Conservation (phyloP, 352 stramenopile genomes). For the Phytophthora crassamura region DNA sequence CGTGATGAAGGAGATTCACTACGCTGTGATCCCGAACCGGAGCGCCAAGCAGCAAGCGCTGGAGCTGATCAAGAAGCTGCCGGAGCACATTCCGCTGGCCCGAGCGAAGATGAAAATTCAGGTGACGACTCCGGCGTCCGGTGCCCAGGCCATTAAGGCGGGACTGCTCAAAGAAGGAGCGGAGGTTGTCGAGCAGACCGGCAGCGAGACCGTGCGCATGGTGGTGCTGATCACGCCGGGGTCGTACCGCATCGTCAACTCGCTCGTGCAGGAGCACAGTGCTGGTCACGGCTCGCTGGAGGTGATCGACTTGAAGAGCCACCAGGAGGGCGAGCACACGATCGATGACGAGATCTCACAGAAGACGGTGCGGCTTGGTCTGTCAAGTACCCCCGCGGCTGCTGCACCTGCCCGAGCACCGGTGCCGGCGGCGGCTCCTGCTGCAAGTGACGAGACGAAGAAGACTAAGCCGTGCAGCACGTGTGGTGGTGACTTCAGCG, state of each 20-base stretch:
- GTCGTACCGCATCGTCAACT: conserved; percentile 78
- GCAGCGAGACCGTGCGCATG: conserved; percentile 62
- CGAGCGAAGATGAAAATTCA: conserved; percentile 97
- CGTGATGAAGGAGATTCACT: conserved; percentile 97
- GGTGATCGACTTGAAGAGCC: conserved; percentile 94
- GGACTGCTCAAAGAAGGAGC: conserved; percentile 68
- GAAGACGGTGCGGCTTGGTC: conserved; percentile 77
- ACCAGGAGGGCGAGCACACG: conserved; percentile 90
- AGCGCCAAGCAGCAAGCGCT: conserved; percentile 97
- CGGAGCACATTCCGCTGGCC: conserved; percentile 94
- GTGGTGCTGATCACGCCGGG: conserved; percentile 79
- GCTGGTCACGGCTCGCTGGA: conserved; percentile 75
- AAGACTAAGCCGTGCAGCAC: conserved; percentile 89
- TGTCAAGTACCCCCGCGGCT: conserved; percentile 35
- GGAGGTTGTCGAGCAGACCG: conserved; percentile 71
- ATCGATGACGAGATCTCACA: conserved; percentile 93
- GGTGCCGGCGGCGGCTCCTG: neutral
- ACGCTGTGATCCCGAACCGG: conserved; percentile 94
- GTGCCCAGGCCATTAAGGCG: conserved; percentile 63
- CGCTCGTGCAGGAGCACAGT: conserved; percentile 73
- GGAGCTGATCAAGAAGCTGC: conserved; percentile 96
- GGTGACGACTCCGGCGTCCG: conserved; percentile 63
- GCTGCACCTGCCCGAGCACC: conserved; percentile 14
- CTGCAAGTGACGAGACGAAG: conserved; percentile 34
- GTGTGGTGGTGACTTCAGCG: conserved; percentile 92